Evolutionary conservation across 176 grass and related monocot genomes (phyloP).

Genomic region (Triticum urartu): DNA sequence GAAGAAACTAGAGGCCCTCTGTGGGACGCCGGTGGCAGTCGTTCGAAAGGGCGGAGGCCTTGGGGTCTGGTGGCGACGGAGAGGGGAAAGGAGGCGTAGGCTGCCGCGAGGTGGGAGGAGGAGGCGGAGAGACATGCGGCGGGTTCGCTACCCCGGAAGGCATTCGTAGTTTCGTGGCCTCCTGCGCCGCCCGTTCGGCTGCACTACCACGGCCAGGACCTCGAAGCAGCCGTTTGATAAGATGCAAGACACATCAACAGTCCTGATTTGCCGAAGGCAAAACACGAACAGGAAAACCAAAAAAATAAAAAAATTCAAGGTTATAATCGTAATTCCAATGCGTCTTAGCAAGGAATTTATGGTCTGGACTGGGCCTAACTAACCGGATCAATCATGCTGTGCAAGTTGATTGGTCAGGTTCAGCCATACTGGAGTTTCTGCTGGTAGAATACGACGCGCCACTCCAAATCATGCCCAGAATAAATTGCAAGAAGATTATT

Average conservation of each 20-base stretch:
- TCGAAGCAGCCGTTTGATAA: not conserved
- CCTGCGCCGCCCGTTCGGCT: not conserved
- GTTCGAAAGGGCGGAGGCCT: not conserved
- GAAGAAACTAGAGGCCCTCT: not conserved
- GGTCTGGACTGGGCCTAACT: too few relatives aligned
- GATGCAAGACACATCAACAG: not conserved
- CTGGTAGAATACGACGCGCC: too few relatives aligned
- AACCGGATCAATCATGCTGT: too few relatives aligned
- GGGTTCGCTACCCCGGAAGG: not conserved
- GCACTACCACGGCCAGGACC: not conserved
- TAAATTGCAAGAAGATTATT: too few relatives aligned
- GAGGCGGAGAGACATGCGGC: constrained; percentile 40
- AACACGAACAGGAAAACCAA: too few relatives aligned
- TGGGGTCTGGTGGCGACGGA: constrained; percentile 1
- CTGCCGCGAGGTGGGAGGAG: constrained; percentile 15
- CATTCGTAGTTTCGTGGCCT: not conserved
- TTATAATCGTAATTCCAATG: too few relatives aligned
- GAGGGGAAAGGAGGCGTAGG: constrained; percentile 4
- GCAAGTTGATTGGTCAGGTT: too few relatives aligned
- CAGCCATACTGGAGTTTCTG: too few relatives aligned
- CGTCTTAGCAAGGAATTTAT: too few relatives aligned
- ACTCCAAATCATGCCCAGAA: too few relatives aligned
- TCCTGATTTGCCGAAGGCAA: too few relatives aligned
- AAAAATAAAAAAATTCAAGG: too few relatives aligned
- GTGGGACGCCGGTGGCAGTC: not conserved